Evolutionary conservation across 164 flowering plant genomes (phyloP).

Genomic region (Magnolia sinica): DNA sequence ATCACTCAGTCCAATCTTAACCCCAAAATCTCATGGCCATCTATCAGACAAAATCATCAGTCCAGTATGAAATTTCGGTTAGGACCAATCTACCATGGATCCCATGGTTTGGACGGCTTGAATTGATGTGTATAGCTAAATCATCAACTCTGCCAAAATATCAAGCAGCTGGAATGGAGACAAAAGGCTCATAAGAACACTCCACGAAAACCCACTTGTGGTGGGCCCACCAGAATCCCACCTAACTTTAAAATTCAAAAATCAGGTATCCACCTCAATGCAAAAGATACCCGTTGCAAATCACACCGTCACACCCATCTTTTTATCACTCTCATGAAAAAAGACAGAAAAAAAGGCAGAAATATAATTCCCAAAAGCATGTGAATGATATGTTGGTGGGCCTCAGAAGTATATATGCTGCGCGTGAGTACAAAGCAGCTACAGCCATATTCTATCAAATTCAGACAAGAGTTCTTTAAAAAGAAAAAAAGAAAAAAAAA

Average conservation of each 20-base stretch:
- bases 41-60: too few species aligned
- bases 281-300: neutral
- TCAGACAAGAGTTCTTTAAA: too few species aligned
- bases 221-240: neutral
- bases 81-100: too few species aligned
- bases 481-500: neutral
- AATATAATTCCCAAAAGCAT: neutral
- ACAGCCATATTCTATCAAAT: conserved; percentile 3
- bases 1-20: too few species aligned
- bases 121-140: too few species aligned
- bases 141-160: too few species aligned
- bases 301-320: neutral
- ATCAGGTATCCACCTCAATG: neutral
- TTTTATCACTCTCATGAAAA: neutral
- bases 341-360: neutral
- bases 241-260: neutral
- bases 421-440: conserved; percentile 2
- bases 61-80: too few species aligned
- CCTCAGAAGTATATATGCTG: neutral
- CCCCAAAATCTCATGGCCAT: too few species aligned
- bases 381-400: neutral
- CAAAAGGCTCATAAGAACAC: too few species aligned
- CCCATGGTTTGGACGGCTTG: too few species aligned
- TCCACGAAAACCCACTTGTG: neutral
- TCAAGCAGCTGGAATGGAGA: too few species aligned